Evolutionary conservation across 768 basidiomycete species (phyloP).

Genomic region (Ramaria rubella): DNA sequence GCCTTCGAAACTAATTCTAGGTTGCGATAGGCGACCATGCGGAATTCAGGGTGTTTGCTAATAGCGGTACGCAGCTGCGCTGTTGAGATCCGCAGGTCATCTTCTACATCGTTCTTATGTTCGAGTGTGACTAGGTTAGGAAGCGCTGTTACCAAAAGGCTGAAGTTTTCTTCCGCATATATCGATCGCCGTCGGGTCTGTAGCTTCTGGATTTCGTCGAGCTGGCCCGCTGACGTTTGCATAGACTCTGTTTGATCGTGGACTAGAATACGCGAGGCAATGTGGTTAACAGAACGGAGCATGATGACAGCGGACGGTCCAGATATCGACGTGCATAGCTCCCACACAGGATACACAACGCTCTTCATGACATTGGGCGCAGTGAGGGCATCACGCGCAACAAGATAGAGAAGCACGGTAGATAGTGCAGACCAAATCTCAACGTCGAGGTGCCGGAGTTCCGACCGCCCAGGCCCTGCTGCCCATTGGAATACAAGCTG

Average conservation of each 20-base stretch:
- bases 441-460: constrained; percentile 49
- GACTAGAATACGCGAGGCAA: constrained; percentile 58
- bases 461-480: constrained; percentile 55
- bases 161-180: constrained; percentile 61
- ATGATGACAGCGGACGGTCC: constrained; percentile 41
- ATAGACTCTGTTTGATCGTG: constrained; percentile 33
- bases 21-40: constrained; percentile 69
- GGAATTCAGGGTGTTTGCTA: constrained; percentile 61
- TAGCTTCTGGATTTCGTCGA: constrained; percentile 58
- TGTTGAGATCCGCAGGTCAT: constrained; percentile 42
- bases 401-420: constrained; percentile 55
- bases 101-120: constrained; percentile 46
- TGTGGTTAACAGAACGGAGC: constrained; percentile 53
- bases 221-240: constrained; percentile 41
- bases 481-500: constrained; percentile 68
- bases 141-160: constrained; percentile 52
- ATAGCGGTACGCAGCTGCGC: constrained; percentile 49
- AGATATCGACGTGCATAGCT: constrained; percentile 39
- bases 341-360: constrained; percentile 76
- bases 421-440: constrained; percentile 66
- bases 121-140: constrained; percentile 70
- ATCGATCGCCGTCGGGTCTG: constrained; percentile 63
- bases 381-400: constrained; percentile 59
- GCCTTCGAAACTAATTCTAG: constrained; percentile 62
- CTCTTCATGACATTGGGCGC: constrained; percentile 69